These are phyloP conservation scores for Liquidambar formosana DNA, from an alignment of 164 flowering plant genomes.

Conservation along the genomic window DNA sequence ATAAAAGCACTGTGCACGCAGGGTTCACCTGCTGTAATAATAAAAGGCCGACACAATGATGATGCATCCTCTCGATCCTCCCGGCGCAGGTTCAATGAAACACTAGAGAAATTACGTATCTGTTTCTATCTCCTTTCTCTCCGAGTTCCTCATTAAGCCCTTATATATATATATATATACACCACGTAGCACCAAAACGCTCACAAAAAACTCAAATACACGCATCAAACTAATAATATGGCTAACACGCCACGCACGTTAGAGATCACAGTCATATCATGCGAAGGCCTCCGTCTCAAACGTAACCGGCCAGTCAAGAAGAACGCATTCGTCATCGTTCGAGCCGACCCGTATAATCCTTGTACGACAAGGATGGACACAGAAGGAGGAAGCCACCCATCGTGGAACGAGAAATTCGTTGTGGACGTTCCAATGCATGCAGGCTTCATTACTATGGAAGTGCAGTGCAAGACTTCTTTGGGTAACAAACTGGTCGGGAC, in stretches of 20 bases:
- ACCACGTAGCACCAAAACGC: too few species aligned
- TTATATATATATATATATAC: too few species aligned
- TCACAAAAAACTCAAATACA: too few species aligned
- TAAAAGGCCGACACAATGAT: too few species aligned
- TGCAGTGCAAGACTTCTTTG: neutral
- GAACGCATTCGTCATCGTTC: constrained; percentile 17
- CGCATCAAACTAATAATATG: too few species aligned
- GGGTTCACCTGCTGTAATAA: too few species aligned
- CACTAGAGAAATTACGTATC: too few species aligned
- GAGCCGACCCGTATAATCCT: constrained; percentile 5
- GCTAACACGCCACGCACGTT: neutral
- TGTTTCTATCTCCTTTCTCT: too few species aligned
- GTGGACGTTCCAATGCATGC: constrained; percentile 12
- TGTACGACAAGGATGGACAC: constrained; percentile 12
- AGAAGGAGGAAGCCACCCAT: constrained; percentile 22
- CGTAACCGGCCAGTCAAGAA: constrained; percentile 16
- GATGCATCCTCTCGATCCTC: too few species aligned
- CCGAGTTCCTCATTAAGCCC: too few species aligned
- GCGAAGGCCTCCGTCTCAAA: constrained; percentile 15
- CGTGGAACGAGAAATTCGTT: constrained; percentile 27
- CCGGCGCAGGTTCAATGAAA: too few species aligned
- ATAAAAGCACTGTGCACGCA: too few species aligned
- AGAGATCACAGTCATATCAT: constrained; percentile 29
- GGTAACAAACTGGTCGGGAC: constrained; percentile 27
- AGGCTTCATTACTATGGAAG: constrained; percentile 12